Evolutionary conservation across 2,329 filamentous ascomycete genomes (phyloP).

Genomic region (Verruconis gallopava): DNA sequence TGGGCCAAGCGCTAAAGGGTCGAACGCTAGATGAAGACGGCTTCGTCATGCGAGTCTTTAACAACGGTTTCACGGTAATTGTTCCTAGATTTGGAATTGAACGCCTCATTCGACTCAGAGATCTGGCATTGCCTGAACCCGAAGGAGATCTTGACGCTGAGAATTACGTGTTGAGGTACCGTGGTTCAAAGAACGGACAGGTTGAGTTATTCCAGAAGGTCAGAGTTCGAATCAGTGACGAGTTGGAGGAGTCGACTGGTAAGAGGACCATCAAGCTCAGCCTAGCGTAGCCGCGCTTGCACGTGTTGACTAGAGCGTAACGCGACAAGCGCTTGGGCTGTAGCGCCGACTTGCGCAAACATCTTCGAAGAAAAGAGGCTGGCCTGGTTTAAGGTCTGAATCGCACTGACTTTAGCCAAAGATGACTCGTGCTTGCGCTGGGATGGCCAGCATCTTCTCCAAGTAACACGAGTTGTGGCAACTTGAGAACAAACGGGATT

Average conservation of each 20-base stretch:
- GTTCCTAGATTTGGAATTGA: constrained; percentile 95
- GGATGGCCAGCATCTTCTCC: too few species aligned
- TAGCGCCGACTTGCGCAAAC: too few species aligned
- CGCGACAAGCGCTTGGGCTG: too few species aligned
- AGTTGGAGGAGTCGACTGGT: constrained; percentile 88
- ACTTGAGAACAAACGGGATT: too few species aligned
- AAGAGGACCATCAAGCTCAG: constrained; percentile 80
- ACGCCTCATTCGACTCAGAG: constrained; percentile 72
- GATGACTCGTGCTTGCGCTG: too few species aligned
- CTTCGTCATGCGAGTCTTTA: constrained; percentile 94
- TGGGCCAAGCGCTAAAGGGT: constrained; percentile 85
- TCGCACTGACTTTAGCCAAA: too few species aligned
- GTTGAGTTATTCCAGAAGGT: constrained; percentile 91
- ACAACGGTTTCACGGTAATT: constrained; percentile 93
- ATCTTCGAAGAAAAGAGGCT: too few species aligned
- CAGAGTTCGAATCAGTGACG: constrained; percentile 74
- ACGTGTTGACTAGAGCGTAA: too few species aligned
- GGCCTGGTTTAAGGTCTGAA: too few species aligned
- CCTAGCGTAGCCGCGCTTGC: too few species aligned
- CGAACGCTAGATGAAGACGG: constrained; percentile 69
- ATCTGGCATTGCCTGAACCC: constrained; percentile 63
- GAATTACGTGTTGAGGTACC: constrained; percentile 59
- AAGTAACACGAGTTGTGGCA: too few species aligned
- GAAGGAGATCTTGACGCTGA: constrained; percentile 77
- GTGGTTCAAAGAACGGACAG: constrained; percentile 40